phyloP scores from a whole-genome alignment of 2,329 filamentous ascomycete genomes.

The Lecanosticta acicola region DNA sequence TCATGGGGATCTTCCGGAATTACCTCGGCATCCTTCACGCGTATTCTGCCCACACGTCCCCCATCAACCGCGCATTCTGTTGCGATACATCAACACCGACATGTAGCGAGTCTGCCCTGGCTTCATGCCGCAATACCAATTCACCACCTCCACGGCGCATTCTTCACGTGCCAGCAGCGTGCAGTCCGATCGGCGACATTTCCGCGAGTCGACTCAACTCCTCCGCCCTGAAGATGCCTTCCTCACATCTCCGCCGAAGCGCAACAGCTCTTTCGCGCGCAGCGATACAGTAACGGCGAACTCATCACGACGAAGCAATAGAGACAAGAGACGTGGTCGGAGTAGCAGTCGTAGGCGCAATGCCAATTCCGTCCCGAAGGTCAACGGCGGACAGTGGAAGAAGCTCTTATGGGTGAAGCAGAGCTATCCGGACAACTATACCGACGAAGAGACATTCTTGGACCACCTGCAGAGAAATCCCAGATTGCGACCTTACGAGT shows the following conservation, averaged over 20 bases:
- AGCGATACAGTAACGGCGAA: slow-evolving; percentile 27
- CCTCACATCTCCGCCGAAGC: slow-evolving; percentile 57
- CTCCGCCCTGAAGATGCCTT: slow-evolving; percentile 84
- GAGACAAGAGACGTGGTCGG: slow-evolving; percentile 50
- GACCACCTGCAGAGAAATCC: slow-evolving; percentile 94
- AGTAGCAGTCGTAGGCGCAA: slow-evolving; percentile 64
- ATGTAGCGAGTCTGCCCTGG: neutral
- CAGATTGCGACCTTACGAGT: slow-evolving; percentile 88
- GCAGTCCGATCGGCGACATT: slow-evolving; percentile 5
- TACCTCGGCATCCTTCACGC: neutral
- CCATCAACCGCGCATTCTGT: neutral
- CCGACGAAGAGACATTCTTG: slow-evolving; percentile 92
- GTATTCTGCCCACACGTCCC: neutral
- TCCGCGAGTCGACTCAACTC: slow-evolving; percentile 29
- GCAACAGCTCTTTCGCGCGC: slow-evolving; percentile 26
- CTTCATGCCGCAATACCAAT: neutral
- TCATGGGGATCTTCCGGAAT: neutral
- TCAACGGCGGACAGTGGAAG: slow-evolving; percentile 64
- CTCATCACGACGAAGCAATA: slow-evolving; percentile 24
- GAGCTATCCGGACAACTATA: slow-evolving; percentile 97
- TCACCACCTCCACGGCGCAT: slow-evolving; percentile 2
- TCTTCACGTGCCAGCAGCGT: slow-evolving; percentile 17
- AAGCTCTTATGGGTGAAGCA: slow-evolving; percentile 98
- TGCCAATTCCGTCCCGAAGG: slow-evolving; percentile 5
- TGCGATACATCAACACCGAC: neutral